A percentile compares a stretch with the other conserved stretches of the same genome.
Evolutionary conservation across 805 yeast genomes (phyloP).

Genomic region (Candida ascalaphidarum): DNA sequence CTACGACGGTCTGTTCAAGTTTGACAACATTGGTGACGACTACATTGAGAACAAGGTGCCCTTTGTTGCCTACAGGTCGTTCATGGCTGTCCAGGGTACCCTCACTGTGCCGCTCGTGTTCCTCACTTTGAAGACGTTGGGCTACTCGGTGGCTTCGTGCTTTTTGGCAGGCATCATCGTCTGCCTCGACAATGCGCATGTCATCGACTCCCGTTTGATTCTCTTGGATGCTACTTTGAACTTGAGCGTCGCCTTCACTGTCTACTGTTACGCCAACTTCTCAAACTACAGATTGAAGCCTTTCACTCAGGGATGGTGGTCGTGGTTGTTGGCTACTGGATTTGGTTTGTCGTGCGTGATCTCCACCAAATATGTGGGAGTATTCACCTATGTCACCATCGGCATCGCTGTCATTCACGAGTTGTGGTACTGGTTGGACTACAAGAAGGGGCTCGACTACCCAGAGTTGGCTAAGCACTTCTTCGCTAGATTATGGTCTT

Average conservation of each 20-base stretch:
- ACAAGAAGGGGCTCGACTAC: constrained; percentile 54
- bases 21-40: constrained; percentile 79
- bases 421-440: constrained; percentile 80
- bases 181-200: constrained; percentile 83
- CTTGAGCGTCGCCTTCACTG: constrained; percentile 71
- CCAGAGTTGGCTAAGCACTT: constrained; percentile 59
- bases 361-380: constrained; percentile 94
- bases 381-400: constrained; percentile 78
- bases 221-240: constrained; percentile 85
- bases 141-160: constrained; percentile 72
- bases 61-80: constrained; percentile 70
- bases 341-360: constrained; percentile 82
- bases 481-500: constrained; percentile 57
- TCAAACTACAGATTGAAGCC: constrained; percentile 58
- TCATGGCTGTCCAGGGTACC: constrained; percentile 76
- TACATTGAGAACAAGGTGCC: constrained; percentile 79
- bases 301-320: constrained; percentile 71
- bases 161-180: constrained; percentile 69
- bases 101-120: constrained; percentile 79
- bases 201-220: constrained; percentile 83
- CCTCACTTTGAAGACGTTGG: constrained; percentile 76
- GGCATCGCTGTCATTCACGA: constrained; percentile 84
- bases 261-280: constrained; percentile 74
- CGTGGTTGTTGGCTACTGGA: constrained; percentile 82
- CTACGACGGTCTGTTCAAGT: constrained; percentile 86